Percentiles rank a stretch among this genome's conserved stretches.
These are phyloP conservation scores for Moesziomyces sp. DNA, from an alignment of 1,284 basidiomycete species.

Conservation along the genomic window DNA sequence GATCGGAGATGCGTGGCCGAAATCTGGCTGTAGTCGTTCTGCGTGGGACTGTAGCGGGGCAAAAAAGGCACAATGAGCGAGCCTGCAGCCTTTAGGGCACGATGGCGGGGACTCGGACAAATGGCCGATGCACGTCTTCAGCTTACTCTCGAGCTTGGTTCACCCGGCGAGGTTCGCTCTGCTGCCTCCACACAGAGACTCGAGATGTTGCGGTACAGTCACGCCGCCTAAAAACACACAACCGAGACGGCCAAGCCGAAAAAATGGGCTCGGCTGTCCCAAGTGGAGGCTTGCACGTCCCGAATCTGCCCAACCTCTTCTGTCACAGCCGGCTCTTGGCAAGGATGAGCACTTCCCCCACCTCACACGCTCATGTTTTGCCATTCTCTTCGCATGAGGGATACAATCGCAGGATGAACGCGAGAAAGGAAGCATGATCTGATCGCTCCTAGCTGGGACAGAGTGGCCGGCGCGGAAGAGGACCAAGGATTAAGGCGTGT, in stretches of 20 bases:
- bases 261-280: not conserved
- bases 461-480: too few relatives aligned
- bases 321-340: too few relatives aligned
- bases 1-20: constrained; percentile 31
- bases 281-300: constrained; percentile 12
- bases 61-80: not conserved
- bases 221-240: not conserved
- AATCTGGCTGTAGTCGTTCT: not conserved
- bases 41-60: not conserved
- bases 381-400: too few relatives aligned
- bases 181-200: too few relatives aligned
- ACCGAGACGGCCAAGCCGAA: not conserved
- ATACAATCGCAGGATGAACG: too few relatives aligned
- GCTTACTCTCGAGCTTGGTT: not conserved
- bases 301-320: not conserved
- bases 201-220: constrained; percentile 16
- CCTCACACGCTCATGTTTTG: too few relatives aligned
- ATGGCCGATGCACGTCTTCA: not conserved
- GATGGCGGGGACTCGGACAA: too few relatives aligned
- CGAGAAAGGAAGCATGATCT: too few relatives aligned
- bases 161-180: not conserved
- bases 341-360: too few relatives aligned
- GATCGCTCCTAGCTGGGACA: too few relatives aligned
- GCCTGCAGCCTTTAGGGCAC: too few relatives aligned
- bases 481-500: too few relatives aligned